Evolutionary conservation across 495 filamentous ascomycete species (phyloP), one percentile per base, ranked within the genome.

Genomic region (Penicillium dipodomyicola): DNA sequence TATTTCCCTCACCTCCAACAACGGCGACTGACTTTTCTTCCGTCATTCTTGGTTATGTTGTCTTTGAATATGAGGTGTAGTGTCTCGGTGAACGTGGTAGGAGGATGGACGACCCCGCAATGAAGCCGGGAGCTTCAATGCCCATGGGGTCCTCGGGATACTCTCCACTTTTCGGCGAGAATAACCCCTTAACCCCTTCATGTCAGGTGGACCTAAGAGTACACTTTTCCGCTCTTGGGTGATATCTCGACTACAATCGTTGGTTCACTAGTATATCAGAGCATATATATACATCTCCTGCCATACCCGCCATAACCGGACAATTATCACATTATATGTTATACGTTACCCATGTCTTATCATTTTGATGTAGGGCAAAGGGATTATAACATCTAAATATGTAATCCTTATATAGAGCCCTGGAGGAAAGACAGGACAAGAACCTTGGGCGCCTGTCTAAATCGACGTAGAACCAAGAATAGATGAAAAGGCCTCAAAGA

Each of bases 11-110:
- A 58, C 60, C 60, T 49, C 60, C 60, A 35, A 62, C 52, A 15
- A 62, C 23, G 8, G 60, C 55, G 15, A 62, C 51, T 37, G 60
- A 62, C 30, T 42, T 62, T 12, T 11, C 2, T 4, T 55, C 49
- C 5, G 51, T 42, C 60, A 62, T 62, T 27, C 5, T 29, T 8
- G 23, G n/a, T 5, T 46, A 29, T 5, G 27, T 29, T 29, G 22
- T 27, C 43, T 46, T 8, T 29, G 27, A 8, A 29, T 29, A 7
- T 29, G 27, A 29, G 27, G 27, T 8, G 27, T 29, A 29, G 7
- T 29, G 42, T 45, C 22, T 46, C 14, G 4, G 43, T 23, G 14
- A 10, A 46, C 5, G 27, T 19, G 9, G n/a, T 14, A 2, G 30
- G 46, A 49, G 27, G 27, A 29, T 35, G 30, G 47, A 35, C 5